Conservation (phyloP, 345 rosid genomes). For the Eucalyptus erythrocorys region DNA sequence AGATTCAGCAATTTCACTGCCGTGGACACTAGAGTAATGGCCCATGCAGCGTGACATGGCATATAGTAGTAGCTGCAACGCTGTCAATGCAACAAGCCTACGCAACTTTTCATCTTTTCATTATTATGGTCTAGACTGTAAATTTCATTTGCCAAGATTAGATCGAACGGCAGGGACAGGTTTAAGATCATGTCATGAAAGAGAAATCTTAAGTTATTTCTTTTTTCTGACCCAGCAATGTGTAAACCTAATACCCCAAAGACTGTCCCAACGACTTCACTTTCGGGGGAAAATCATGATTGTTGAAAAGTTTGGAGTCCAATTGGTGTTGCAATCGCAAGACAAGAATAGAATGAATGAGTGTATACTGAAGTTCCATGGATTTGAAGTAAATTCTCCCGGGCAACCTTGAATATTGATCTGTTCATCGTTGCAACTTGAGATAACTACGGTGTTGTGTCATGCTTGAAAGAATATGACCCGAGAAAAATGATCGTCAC, state of each 20-base stretch:
- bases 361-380: background rate
- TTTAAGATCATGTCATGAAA: background rate
- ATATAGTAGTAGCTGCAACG: background rate
- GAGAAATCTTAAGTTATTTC: background rate
- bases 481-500: background rate
- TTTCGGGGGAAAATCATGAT: background rate
- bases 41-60: background rate
- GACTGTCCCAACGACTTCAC: background rate
- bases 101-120: background rate
- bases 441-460: background rate
- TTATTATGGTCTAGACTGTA: background rate
- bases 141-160: background rate
- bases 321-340: background rate
- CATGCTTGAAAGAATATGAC: background rate
- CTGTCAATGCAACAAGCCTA: background rate
- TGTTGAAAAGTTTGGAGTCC: background rate
- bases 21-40: background rate
- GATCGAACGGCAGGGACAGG: background rate
- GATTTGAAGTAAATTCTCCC: background rate
- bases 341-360: background rate
- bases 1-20: background rate
- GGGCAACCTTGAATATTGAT: background rate
- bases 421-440: background rate
- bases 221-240: background rate
- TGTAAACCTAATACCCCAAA: background rate